These are phyloP conservation scores for Mycena belliarum DNA, from an alignment of 768 basidiomycete genomes.

Conservation along the genomic window DNA sequence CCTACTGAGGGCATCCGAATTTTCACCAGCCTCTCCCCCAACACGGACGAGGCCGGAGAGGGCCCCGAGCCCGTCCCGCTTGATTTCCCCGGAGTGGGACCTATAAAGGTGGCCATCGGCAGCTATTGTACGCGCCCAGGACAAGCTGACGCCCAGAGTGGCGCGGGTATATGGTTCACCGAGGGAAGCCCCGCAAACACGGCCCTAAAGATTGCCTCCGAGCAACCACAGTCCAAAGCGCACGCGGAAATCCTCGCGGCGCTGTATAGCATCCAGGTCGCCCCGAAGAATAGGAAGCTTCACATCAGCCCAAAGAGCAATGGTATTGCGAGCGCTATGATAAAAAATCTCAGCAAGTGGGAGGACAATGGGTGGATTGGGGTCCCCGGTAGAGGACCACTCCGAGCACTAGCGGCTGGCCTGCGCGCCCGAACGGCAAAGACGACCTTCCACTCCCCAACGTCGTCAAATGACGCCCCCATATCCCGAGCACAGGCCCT, in stretches of 20 bases:
- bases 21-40: background rate
- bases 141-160: background rate
- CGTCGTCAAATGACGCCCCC: too few species aligned
- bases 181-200: background rate
- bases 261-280: background rate
- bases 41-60: too few species aligned
- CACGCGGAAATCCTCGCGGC: background rate
- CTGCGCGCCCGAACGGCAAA: background rate
- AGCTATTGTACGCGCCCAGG: background rate
- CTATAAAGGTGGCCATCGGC: background rate
- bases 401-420: background rate
- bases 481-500: too few species aligned
- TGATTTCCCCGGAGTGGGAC: background rate
- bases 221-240: background rate
- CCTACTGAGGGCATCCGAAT: background rate
- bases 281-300: background rate
- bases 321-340: background rate
- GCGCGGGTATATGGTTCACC: background rate
- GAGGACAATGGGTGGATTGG: background rate
- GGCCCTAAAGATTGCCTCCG: background rate
- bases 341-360: background rate
- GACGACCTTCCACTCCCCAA: background rate
- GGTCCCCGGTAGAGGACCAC: background rate
- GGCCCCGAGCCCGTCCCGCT: background rate
- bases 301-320: background rate